A percentile compares a stretch with the other conserved stretches of the same genome.
phyloP scores from a whole-genome alignment of 2,329 filamentous ascomycete species.

The Onygenales sp. region DNA sequence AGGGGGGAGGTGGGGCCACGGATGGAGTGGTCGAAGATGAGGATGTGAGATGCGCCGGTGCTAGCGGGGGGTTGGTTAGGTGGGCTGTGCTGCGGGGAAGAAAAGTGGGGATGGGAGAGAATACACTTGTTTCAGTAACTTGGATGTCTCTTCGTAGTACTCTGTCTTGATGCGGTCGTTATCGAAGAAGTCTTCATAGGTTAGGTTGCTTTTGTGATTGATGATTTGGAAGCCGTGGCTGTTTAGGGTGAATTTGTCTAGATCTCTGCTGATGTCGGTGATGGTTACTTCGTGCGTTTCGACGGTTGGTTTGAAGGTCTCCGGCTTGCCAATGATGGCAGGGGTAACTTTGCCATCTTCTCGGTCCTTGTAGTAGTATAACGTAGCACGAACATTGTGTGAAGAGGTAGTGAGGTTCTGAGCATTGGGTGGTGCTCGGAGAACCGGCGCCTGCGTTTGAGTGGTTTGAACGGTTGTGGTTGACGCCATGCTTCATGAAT shows the following conservation, averaged over 20 bases:
- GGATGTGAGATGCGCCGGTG: constrained; percentile 33
- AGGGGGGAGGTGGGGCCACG: constrained; percentile 25
- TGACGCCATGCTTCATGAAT: too few species aligned
- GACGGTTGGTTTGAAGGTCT: background rate
- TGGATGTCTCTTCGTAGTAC: constrained; percentile 40
- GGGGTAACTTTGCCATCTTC: background rate
- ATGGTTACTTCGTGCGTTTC: background rate
- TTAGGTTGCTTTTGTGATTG: constrained; percentile 26
- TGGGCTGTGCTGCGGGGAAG: background rate
- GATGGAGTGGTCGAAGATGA: constrained; percentile 45
- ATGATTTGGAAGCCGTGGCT: constrained; percentile 38
- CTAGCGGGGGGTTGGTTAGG: constrained; percentile 11
- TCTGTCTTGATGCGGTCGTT: constrained; percentile 26
- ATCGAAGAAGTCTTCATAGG: constrained; percentile 33
- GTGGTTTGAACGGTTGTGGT: too few species aligned
- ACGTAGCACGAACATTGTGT: background rate
- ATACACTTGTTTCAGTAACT: constrained; percentile 34
- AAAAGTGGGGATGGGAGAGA: background rate
- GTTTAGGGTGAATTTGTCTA: constrained; percentile 36
- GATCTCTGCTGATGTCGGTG: constrained; percentile 32
- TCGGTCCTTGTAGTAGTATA: background rate
- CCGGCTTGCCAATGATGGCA: background rate
- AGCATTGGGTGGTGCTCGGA: too few species aligned
- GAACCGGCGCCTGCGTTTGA: too few species aligned
- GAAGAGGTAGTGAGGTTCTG: too few species aligned